These are phyloP conservation scores for Tolypocladium nubicola DNA, from an alignment of 2,329 filamentous ascomycete species.

Conservation along the genomic window DNA sequence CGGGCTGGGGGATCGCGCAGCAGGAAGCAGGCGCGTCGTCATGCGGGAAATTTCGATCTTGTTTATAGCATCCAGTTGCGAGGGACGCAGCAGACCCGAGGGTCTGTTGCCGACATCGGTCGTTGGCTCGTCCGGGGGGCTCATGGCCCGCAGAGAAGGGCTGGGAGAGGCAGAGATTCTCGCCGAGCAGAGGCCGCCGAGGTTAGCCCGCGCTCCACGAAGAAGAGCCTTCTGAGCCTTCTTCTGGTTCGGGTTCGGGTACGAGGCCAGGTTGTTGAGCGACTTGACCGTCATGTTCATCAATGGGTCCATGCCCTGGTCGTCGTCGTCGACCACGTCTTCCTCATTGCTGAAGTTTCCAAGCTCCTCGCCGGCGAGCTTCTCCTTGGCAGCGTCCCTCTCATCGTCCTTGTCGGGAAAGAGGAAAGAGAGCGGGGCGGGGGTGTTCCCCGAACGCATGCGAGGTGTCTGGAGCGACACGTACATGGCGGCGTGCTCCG, in stretches of 20 bases:
- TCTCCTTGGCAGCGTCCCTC: constrained; percentile 10
- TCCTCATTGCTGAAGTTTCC: constrained; percentile 17
- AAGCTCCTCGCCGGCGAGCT: background rate
- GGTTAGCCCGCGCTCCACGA: constrained; percentile 15
- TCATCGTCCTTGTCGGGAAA: constrained; percentile 8
- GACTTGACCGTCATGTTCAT: constrained; percentile 34
- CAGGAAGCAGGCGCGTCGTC: background rate
- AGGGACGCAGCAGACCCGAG: constrained; percentile 3
- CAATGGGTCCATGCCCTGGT: constrained; percentile 18
- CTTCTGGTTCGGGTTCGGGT: constrained; percentile 43
- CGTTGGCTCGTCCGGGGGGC: background rate
- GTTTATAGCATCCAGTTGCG: constrained; percentile 2
- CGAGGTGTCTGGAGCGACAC: constrained; percentile 15
- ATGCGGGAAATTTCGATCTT: constrained; percentile 1
- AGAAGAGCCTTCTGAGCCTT: constrained; percentile 36
- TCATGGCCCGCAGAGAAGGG: background rate
- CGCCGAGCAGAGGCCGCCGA: constrained; percentile 2
- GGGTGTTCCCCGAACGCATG: constrained; percentile 16
- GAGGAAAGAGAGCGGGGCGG: constrained; percentile 9
- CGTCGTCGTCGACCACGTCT: constrained; percentile 16
- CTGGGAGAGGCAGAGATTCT: background rate
- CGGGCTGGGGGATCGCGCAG: background rate
- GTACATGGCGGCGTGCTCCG: constrained; percentile 12
- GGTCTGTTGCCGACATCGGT: background rate
- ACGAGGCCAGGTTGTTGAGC: constrained; percentile 43